These are phyloP conservation scores for Yamadazyma membranifaciens DNA, from an alignment of 1,139 yeast species.

Conservation along the genomic window DNA sequence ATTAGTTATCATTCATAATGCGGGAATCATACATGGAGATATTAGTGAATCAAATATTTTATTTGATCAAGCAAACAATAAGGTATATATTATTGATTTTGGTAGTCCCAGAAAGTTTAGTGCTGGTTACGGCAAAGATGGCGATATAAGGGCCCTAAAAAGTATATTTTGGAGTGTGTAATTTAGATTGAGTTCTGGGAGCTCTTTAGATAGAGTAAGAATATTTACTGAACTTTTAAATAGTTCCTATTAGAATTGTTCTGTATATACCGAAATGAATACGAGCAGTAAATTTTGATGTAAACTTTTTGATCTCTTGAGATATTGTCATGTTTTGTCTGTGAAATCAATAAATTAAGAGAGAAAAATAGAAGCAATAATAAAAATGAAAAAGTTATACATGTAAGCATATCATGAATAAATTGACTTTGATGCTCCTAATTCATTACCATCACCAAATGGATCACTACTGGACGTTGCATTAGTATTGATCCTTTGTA, in stretches of 20 bases:
- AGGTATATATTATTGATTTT: constrained; percentile 1
- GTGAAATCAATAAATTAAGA: constrained; percentile 14
- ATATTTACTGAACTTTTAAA: too few species aligned
- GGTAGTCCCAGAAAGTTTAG: background rate
- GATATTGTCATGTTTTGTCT: too few species aligned
- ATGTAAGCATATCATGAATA: constrained; percentile 36
- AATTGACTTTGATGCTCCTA: constrained; percentile 18
- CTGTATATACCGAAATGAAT: too few species aligned
- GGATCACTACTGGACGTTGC: constrained; percentile 49
- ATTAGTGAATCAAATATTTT: background rate
- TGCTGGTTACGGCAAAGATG: too few species aligned
- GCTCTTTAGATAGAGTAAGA: too few species aligned
- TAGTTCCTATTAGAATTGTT: too few species aligned
- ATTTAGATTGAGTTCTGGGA: too few species aligned
- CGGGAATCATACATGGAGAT: background rate
- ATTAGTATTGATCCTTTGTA: constrained; percentile 24
- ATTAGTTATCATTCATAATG: background rate
- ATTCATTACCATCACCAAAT: constrained; percentile 64
- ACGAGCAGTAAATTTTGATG: too few species aligned
- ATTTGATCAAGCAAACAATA: background rate
- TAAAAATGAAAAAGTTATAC: too few species aligned
- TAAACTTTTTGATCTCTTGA: too few species aligned
- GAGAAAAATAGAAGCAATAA: constrained; percentile 37
- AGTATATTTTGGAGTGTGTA: too few species aligned
- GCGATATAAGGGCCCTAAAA: too few species aligned